These are phyloP conservation scores for Pochonia chlamydosporia DNA, from an alignment of 2,329 filamentous ascomycete species.

Conservation along the genomic window DNA sequence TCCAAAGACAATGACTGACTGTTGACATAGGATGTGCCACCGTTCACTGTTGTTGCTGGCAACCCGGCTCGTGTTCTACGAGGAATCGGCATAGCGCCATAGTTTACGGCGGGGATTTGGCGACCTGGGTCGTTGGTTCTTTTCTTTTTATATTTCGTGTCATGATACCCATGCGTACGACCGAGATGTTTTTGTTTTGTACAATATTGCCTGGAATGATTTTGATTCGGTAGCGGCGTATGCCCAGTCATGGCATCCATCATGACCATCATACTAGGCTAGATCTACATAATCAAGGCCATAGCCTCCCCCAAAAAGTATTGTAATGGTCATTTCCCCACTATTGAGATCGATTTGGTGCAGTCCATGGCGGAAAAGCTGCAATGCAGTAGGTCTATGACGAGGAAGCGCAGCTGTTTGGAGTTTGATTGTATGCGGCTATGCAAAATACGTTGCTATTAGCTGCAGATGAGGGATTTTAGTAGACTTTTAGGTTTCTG, in stretches of 20 bases:
- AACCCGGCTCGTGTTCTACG: conserved; percentile 59
- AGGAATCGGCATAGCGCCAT: conserved; percentile 29
- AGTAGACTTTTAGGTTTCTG: no score
- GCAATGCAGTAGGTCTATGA: no score
- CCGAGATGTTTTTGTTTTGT: conserved; percentile 12
- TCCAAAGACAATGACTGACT: not conserved
- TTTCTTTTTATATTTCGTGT: conserved; percentile 14
- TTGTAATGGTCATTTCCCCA: no score
- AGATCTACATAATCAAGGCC: not conserved
- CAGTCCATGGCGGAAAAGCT: no score
- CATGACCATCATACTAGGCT: conserved; percentile 14
- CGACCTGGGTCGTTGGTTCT: not conserved
- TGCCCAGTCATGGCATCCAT: not conserved
- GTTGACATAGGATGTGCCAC: conserved; percentile 52
- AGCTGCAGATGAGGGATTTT: no score
- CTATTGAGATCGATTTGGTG: no score
- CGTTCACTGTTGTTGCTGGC: conserved; percentile 63
- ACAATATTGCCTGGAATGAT: conserved; percentile 10
- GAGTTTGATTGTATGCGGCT: no score
- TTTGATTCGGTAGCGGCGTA: not conserved
- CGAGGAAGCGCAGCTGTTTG: no score
- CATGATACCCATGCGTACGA: conserved; percentile 24
- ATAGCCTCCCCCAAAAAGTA: not conserved
- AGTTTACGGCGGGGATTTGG: conserved; percentile 7
- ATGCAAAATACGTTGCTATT: no score